These are phyloP conservation scores for Straminergon stramineum DNA, from an alignment of 225 moss, liverwort and hornwort species.

Conservation along the genomic window DNA sequence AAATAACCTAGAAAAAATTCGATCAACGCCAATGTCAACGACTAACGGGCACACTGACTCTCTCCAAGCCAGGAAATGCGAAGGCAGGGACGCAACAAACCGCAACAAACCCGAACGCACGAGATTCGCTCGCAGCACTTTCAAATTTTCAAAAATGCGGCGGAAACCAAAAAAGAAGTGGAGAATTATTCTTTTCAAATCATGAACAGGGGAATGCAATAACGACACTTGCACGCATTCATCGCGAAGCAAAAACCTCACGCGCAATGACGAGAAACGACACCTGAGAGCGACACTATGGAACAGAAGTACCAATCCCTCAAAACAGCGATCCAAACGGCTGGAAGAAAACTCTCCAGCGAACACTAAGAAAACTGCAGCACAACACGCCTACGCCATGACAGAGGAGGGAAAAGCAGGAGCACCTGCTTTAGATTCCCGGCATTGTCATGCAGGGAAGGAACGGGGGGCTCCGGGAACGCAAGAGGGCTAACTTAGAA, in stretches of 20 bases:
- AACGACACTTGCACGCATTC: not conserved
- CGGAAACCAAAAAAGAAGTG: not conserved
- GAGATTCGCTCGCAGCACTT: constrained; percentile 3
- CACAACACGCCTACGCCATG: not conserved
- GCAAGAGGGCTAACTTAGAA: not conserved
- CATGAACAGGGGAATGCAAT: not conserved
- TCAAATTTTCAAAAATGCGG: constrained; percentile 9
- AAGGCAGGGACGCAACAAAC: not conserved
- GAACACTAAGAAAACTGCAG: not conserved
- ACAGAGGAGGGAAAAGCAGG: not conserved
- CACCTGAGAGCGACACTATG: not conserved
- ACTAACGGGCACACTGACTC: not conserved
- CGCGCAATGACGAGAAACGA: not conserved
- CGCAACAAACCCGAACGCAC: not conserved
- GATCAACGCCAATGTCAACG: constrained; percentile 30
- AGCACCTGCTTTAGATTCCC: constrained; percentile 19
- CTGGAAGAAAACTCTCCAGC: not conserved
- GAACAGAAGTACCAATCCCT: not conserved
- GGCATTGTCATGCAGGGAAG: not conserved
- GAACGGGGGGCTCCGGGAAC: not conserved
- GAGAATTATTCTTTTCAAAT: not conserved
- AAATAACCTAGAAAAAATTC: constrained; percentile 33
- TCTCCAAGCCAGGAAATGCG: not conserved
- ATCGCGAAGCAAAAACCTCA: not conserved
- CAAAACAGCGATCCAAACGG: constrained; percentile 9